phyloP scores from a whole-genome alignment of 2,329 filamentous ascomycete genomes.

The Zalaria obscura region DNA sequence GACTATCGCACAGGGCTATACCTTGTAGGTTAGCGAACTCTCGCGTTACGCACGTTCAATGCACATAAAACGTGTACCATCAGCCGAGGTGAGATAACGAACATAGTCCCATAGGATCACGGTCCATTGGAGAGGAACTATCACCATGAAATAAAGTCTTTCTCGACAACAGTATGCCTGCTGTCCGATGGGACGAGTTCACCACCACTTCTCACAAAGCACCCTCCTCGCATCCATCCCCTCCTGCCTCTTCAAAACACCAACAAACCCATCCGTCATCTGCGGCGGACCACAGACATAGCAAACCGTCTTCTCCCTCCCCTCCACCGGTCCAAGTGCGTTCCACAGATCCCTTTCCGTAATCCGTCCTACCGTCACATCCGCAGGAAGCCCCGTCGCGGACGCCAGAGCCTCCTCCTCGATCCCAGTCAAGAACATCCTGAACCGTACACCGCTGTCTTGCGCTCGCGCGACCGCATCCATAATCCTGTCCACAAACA shows the following conservation, averaged over 20 bases:
- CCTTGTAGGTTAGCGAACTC: too few relatives aligned
- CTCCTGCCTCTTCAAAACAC: constrained; percentile 21
- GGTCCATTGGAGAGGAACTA: too few relatives aligned
- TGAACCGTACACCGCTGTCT: constrained; percentile 13
- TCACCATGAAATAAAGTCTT: too few relatives aligned
- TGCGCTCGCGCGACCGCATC: constrained; percentile 11
- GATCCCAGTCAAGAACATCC: constrained; percentile 17
- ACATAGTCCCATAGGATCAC: too few relatives aligned
- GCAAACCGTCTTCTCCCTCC: constrained; percentile 23
- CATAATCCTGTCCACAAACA: constrained; percentile 34
- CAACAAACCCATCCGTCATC: constrained; percentile 34
- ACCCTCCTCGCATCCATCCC: constrained; percentile 25
- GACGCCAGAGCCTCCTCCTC: constrained; percentile 6
- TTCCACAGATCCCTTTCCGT: constrained; percentile 20
- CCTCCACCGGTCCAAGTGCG: constrained; percentile 21
- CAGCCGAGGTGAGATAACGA: too few relatives aligned
- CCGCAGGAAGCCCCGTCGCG: constrained; percentile 2
- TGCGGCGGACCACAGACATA: constrained; percentile 34
- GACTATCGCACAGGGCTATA: too few relatives aligned
- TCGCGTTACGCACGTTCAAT: too few relatives aligned
- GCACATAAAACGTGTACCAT: too few relatives aligned
- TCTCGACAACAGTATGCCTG: too few relatives aligned
- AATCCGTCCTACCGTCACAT: constrained; percentile 11
- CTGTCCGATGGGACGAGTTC: constrained; percentile 1
- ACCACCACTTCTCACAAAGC: constrained; percentile 40